Evolutionary conservation across 352 stramenopile species (phyloP), one percentile per base, ranked within the genome.

Genomic region (Globisporangium barbulae): DNA sequence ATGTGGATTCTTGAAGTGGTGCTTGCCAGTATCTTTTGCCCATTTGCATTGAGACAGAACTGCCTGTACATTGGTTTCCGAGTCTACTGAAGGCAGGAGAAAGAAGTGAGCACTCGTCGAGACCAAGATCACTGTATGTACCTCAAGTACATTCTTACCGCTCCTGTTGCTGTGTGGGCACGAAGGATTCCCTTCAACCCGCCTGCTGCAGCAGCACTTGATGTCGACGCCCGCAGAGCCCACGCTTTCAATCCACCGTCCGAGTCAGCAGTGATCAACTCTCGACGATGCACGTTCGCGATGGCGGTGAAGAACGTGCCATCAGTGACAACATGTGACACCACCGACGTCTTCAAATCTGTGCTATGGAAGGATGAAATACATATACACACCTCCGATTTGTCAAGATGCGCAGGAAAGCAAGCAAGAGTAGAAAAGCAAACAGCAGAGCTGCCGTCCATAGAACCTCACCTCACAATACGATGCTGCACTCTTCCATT

Each of bases 241-340:
- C 79, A 88, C 2, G 83, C 73, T 59, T 83, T 84, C n/a, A 86
- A 64, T 5, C 79, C 76, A 25, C 79, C 79, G 13, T 83, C 71
- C 2, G 76, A 72, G 52, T 88, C 79, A 5, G 73, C 63, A 33
- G 79, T 85, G 58, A 86, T 69, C 30, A 86, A 53, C 49, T 86
- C 77, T 31, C 69, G 67, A 33, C 79, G 74, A 45, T 64, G 37
- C 9, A 66, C n/a, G 67, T 89, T 89, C 8, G 55, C 61, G n/a
- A 82, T 55, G 1, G 65, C 59, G 39, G 71, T 73, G 58, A 68
- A 72, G 35, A 86, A 72, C 7, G 71, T 35, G 15, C 64, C 72
- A 8, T 59, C 53, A 8, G 74, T 69, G 47, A 81, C 30, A 3
- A 74, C 60, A 48, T 85, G 76, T 0, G 78, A 77, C 17, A 69